Conservation (phyloP, 371 early-diverging fungal species). For the Rozella allomycis region DNA sequence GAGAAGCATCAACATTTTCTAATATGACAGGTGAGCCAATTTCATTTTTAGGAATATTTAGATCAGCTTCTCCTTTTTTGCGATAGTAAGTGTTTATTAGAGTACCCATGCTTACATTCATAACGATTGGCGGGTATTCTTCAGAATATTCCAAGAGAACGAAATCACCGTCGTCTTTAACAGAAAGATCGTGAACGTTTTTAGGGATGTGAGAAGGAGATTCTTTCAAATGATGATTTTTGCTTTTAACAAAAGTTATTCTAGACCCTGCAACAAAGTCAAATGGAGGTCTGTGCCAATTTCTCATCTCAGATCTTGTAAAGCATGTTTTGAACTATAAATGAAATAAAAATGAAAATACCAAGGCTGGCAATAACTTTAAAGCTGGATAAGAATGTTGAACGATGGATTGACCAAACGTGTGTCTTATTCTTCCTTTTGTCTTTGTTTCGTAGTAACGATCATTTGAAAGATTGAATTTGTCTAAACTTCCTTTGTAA, state of each 20-base stretch:
- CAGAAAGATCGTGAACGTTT: conserved; percentile 45
- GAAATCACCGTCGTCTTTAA: conserved; percentile 67
- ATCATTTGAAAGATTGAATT: conserved; percentile 91
- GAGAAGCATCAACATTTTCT: conserved; percentile 86
- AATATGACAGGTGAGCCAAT: conserved; percentile 69
- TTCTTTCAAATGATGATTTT: too few species aligned
- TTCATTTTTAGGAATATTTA: conserved; percentile 40
- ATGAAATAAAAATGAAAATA: conserved; percentile 4
- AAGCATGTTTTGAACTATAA: conserved; percentile 65
- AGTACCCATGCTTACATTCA: conserved; percentile 93
- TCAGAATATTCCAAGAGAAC: conserved; percentile 91
- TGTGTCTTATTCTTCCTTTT: conserved; percentile 56
- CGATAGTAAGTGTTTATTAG: conserved; percentile 90
- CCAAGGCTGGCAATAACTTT: conserved; percentile 56
- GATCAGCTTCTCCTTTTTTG: conserved; percentile 67
- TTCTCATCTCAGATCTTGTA: conserved; percentile 63
- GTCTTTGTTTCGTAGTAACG: conserved; percentile 63
- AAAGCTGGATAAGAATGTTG: conserved; percentile 88
- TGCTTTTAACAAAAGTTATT: too few species aligned
- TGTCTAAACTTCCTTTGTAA: too few species aligned
- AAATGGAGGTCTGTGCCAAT: conserved; percentile 79
- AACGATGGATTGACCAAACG: conserved; percentile 61
- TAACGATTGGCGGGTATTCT: conserved; percentile 90
- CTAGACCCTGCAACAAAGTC: too few species aligned
- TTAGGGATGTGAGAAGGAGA: too few species aligned